phyloP scores from a whole-genome alignment of 495 filamentous ascomycete species.

The Haplographium delicatum region DNA sequence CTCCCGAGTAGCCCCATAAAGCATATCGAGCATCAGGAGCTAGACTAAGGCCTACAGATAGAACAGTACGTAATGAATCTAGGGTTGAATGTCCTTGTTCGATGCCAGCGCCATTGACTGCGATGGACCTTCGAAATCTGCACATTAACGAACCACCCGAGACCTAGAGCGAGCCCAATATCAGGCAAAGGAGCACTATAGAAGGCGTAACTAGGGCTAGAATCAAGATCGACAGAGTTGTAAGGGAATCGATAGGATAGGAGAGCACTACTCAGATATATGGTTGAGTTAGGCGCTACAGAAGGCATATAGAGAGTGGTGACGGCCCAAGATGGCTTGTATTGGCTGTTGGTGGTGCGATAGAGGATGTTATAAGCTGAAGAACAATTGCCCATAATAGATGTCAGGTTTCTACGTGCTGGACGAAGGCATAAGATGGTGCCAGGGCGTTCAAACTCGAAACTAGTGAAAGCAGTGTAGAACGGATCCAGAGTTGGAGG shows the following conservation, averaged over 20 bases:
- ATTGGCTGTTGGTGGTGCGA: slow-evolving; percentile 40
- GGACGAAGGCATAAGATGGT: slow-evolving; percentile 39
- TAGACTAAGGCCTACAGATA: slow-evolving; percentile 32
- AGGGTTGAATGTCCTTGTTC: slow-evolving; percentile 42
- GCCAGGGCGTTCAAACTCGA: slow-evolving; percentile 34
- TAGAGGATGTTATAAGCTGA: slow-evolving; percentile 45
- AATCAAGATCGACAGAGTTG: slow-evolving; percentile 24
- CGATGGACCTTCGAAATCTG: slow-evolving; percentile 43
- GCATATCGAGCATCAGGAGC: slow-evolving; percentile 24
- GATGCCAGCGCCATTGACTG: slow-evolving; percentile 37
- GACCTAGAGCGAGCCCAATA: slow-evolving; percentile 30
- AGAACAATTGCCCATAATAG: slow-evolving; percentile 19
- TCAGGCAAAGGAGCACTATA: slow-evolving; percentile 26
- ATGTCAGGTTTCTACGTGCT: slow-evolving; percentile 37
- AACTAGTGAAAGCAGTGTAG: slow-evolving; percentile 39
- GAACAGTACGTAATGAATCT: slow-evolving; percentile 40
- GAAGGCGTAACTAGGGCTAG: slow-evolving; percentile 19
- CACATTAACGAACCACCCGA: slow-evolving; percentile 42
- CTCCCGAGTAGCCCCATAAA: slow-evolving; percentile 56
- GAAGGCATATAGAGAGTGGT: slow-evolving; percentile 44
- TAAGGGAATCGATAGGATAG: slow-evolving; percentile 45
- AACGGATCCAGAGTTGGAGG: slow-evolving; percentile 41
- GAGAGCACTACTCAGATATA: slow-evolving; percentile 26
- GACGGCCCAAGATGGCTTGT: slow-evolving; percentile 41
- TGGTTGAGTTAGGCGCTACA: slow-evolving; percentile 1